Base-by-base conservation (phyloP, 2,329 filamentous ascomycete genomes). In the Zarea fungicola region DNA sequence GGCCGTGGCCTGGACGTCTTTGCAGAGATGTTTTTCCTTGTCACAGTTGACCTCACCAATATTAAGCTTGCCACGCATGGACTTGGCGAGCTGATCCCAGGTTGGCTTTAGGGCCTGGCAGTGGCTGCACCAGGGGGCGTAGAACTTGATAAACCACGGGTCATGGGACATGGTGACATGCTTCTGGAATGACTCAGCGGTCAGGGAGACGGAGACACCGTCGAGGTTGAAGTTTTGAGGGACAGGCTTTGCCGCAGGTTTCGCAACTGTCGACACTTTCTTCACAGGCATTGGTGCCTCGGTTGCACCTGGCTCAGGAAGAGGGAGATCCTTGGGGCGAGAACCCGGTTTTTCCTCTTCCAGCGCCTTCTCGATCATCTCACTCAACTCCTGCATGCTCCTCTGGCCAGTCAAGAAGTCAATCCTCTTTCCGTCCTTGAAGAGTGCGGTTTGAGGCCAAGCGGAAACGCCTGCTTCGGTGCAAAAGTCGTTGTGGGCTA, bases 81-180 rank as follows among this genome's bases (percentile, higher is more conserved):
- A 89, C 64, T 91, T 90, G 37, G 87, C 87, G 68, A 99, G 81
- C 60, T 92, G 87, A 53, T 83, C 75, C 93, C 93, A 99, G 55
- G 83, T 90, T 3, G 93, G 87, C 29, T 87, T 89, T 77, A 99
- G 83, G 31, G 88, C 88, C 69, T 96, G 88, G 68, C 95, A 99
- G 69, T 99, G 93, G 58, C 84, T 83, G 66, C 93, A 99, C 93
- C 92, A 97, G 6, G 93, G 95, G 16, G 89, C 91, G 65, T 96
- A 97, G 65, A 99, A 97, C 68, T 99, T 99, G 75, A 99, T 83
- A 63, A 99, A 96, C 93, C 93, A 99, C 6, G 91, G 85, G 54
- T 97, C 90, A 55, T 87, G 82, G 0, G 89, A 90, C 64, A 84
- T 87, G 3, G 89, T 95, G 40, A 99, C 91, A 31, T 85, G 74